Evolutionary conservation across 805 yeast species (phyloP).

Genomic region (Spathaspora passalidarum): DNA sequence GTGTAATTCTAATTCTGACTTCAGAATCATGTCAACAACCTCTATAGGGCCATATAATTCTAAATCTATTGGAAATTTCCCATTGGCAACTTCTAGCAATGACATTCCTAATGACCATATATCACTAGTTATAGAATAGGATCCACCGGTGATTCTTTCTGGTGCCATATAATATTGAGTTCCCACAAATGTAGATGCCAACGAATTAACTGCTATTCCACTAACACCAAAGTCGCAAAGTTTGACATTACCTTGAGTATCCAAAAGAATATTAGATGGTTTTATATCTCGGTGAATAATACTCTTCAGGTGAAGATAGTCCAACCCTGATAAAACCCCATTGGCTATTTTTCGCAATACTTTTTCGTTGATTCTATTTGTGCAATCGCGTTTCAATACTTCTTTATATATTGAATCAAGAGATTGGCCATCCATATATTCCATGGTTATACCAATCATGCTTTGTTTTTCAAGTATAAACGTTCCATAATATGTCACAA

Average conservation of each 20-base stretch:
- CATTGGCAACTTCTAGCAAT: conserved; percentile 85
- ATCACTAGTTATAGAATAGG: conserved; percentile 92
- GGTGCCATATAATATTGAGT: conserved; percentile 99
- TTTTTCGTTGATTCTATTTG: conserved; percentile 89
- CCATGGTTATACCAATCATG: conserved; percentile 93
- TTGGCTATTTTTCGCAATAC: conserved; percentile 90
- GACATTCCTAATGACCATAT: conserved; percentile 91
- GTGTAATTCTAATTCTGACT: conserved; percentile 72
- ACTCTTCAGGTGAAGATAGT: conserved; percentile 81
- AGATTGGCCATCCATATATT: conserved; percentile 91
- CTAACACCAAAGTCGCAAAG: conserved; percentile 97
- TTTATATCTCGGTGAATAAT: conserved; percentile 95
- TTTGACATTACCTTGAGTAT: conserved; percentile 76
- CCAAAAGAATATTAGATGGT: conserved; percentile 87
- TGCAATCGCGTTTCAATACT: conserved; percentile 57
- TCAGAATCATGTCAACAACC: conserved; percentile 73
- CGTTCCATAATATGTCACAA: conserved; percentile 91
- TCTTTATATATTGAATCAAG: conserved; percentile 86
- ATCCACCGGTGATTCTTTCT: conserved; percentile 92
- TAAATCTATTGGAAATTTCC: conserved; percentile 63
- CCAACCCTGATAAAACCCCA: conserved; percentile 77
- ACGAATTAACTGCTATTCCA: conserved; percentile 92
- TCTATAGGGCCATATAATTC: conserved; percentile 66
- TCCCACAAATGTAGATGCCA: conserved; percentile 96
- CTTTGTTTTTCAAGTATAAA: conserved; percentile 73